Conservation (phyloP, 129 eudicot species). For the Solidago caesia region DNA sequence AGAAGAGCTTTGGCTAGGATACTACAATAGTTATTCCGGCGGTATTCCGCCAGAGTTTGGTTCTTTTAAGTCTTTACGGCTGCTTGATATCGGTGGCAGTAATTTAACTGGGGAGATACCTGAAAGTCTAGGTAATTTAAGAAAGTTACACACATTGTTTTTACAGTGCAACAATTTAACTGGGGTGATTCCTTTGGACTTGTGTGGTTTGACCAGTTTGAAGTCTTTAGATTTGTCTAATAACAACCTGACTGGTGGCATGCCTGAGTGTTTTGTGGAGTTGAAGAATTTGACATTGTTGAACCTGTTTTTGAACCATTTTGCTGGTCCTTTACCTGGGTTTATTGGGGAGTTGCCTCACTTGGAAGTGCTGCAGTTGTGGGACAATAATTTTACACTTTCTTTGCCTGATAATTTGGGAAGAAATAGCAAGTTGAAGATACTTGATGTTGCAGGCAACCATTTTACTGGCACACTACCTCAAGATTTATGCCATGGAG, state of each 20-base stretch:
- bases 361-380: conserved; percentile 65
- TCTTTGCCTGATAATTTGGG: conserved; percentile 70
- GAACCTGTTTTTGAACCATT: conserved; percentile 57
- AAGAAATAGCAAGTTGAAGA: conserved; percentile 44
- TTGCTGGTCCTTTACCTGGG: conserved; percentile 64
- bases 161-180: conserved; percentile 62
- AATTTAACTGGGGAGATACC: conserved; percentile 81
- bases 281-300: conserved; percentile 61
- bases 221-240: conserved; percentile 69
- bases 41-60: conserved; percentile 87
- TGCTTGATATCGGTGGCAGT: conserved; percentile 62
- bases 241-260: conserved; percentile 59
- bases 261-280: conserved; percentile 50
- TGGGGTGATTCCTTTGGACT: conserved; percentile 61
- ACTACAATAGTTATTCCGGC: conserved; percentile 53
- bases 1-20: conserved; percentile 51
- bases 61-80: conserved; percentile 28
- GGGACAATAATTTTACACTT: conserved; percentile 81
- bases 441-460: conserved; percentile 58
- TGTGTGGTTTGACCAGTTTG: conserved; percentile 51
- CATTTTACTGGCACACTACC: conserved; percentile 81
- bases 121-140: conserved; percentile 57
- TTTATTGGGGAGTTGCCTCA: conserved; percentile 65
- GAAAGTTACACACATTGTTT: conserved; percentile 55
- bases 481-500: conserved; percentile 53